Evolutionary conservation across 495 filamentous ascomycete species (phyloP), one percentile per base, ranked within the genome.

Genomic region (Penicillium silybi): DNA sequence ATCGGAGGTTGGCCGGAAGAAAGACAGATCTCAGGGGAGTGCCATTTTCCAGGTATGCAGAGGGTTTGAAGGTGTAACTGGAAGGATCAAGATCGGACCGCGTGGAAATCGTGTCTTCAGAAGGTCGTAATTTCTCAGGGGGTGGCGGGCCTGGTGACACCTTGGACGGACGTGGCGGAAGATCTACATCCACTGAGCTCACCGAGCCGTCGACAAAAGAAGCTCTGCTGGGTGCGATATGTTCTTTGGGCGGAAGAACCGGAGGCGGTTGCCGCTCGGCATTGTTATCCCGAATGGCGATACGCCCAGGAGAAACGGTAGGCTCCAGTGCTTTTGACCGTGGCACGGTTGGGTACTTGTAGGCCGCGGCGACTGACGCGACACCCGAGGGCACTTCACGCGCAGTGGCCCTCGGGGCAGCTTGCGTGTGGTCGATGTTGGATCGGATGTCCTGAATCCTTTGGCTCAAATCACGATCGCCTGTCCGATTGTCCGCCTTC

Each of bases 41-140:
- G 13, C 92, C 92, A 56, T 88, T 92, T 62, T 98, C 93, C 15
- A 96, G 82, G 56, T 89, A 90, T 1, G 90, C 89, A 1, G 88
- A 85, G 2, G 92, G 86, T 46, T 86, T 86, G 73, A 97, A 97
- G 10, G 87, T 89, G 62, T 80, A 87, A 18, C 74, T 71, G n/a
- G 77, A 70, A 2, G 74, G 72, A 56, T 79, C 67, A 18, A 75
- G 66, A 20, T 71, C 72, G 17, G 58, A 51, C 20, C 51, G 67
- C 50, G 43, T 62, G 35, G 50, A 57, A 38, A 22, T 57, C 8
- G 56, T 20, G 9, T 56, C 63, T n/a, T 72, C 59, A 4, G 57
- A 58, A 17, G 55, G 44, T 53, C 68, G 73, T 18, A 75, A 63
- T 69, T 57, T 68, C 48, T 38, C 69, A 27, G 50, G 79, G 58